These are phyloP conservation scores for Globisporangium radiosum DNA, from an alignment of 352 stramenopile species.

Conservation along the genomic window DNA sequence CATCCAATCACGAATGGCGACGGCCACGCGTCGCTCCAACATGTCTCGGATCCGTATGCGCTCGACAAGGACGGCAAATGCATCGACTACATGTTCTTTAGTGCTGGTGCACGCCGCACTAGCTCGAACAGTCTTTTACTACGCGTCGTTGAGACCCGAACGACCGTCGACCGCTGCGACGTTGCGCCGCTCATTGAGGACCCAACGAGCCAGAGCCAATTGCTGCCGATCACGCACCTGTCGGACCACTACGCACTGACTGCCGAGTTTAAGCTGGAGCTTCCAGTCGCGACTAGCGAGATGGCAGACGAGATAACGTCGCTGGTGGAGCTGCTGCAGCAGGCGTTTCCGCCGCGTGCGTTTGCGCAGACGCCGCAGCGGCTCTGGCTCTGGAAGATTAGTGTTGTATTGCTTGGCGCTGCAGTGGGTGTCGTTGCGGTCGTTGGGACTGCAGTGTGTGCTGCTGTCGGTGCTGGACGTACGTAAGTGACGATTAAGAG, in stretches of 20 bases:
- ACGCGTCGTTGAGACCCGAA: slow-evolving; percentile 31
- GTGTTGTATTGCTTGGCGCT: slow-evolving; percentile 13
- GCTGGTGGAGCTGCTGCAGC: slow-evolving; percentile 55
- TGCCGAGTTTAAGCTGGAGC: slow-evolving; percentile 46
- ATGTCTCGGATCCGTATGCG: slow-evolving; percentile 34
- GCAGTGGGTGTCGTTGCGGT: slow-evolving; percentile 1
- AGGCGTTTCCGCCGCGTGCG: slow-evolving; percentile 54
- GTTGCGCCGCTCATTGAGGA: slow-evolving; percentile 15
- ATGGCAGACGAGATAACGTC: slow-evolving; percentile 19
- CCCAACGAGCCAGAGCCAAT: not conserved
- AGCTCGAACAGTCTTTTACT: slow-evolving; percentile 28
- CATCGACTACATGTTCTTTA: slow-evolving; percentile 85
- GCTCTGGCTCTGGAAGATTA: slow-evolving; percentile 69
- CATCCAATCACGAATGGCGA: slow-evolving; percentile 81
- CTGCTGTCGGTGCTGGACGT: not conserved
- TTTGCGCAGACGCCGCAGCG: slow-evolving; percentile 49
- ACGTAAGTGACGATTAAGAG: not conserved
- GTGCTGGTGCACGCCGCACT: slow-evolving; percentile 24
- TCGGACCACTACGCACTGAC: slow-evolving; percentile 74
- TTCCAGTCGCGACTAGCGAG: slow-evolving; percentile 35
- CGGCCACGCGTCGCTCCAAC: slow-evolving; percentile 56
- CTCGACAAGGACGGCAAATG: slow-evolving; percentile 68
- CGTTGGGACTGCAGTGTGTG: slow-evolving; percentile 1
- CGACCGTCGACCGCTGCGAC: slow-evolving; percentile 51
- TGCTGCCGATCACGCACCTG: slow-evolving; percentile 67